phyloP scores from a whole-genome alignment of 75 land plant genomes.

The Pseudotsuga menziesii region DNA sequence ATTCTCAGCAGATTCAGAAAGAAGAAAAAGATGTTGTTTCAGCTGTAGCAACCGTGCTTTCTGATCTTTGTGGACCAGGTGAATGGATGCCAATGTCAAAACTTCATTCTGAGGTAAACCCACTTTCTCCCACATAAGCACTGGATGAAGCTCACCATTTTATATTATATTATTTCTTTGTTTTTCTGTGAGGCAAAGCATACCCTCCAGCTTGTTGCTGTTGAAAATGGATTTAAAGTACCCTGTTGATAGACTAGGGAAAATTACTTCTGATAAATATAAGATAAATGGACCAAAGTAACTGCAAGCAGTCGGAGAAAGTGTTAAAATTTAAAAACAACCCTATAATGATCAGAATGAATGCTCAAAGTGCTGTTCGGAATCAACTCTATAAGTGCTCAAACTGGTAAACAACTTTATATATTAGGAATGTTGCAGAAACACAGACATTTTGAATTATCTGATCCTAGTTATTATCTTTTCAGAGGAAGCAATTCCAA shows the following conservation, averaged over 20 bases:
- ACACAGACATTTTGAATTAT: neutral
- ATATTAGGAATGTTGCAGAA: neutral
- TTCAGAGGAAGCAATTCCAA: neutral
- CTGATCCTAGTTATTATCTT: neutral
- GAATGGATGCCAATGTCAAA: constrained; percentile 99
- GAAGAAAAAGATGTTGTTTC: constrained; percentile 95
- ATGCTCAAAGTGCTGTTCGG: no score
- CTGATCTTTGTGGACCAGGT: constrained; percentile 97
- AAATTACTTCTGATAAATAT: neutral
- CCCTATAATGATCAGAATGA: no score
- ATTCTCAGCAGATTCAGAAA: constrained; percentile 54
- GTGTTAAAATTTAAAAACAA: no score
- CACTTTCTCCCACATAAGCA: neutral
- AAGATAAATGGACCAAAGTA: neutral
- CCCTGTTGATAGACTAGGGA: no score
- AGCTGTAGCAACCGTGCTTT: constrained; percentile 85
- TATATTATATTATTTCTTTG: neutral
- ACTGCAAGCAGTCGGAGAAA: no score
- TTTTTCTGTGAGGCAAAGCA: neutral
- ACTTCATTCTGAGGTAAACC: constrained; percentile 74
- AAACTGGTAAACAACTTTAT: no score
- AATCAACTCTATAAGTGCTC: no score
- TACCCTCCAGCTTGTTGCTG: neutral
- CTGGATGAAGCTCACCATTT: constrained; percentile 4
- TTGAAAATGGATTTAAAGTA: neutral